Percentiles rank a stretch among this genome's conserved stretches.
Evolutionary conservation across 73 alveolate genomes (phyloP).

Genomic region (Diophrys sp.): DNA sequence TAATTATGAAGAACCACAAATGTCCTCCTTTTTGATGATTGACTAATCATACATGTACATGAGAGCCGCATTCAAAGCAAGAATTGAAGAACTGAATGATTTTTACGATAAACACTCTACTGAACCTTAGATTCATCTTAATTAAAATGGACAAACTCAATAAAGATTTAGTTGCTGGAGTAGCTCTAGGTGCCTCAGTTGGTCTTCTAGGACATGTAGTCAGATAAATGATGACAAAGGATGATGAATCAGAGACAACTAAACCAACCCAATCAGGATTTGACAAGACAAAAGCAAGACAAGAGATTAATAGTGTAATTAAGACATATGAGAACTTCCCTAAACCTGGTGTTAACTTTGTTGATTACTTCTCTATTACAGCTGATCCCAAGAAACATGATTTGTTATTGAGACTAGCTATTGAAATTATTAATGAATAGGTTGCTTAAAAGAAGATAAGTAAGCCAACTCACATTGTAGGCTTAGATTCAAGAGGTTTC

Average conservation of each 20-base stretch:
- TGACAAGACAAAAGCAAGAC: background rate
- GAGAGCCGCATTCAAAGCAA: constrained; percentile 33
- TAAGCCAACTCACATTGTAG: constrained; percentile 37
- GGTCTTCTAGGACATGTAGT: background rate
- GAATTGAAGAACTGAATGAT: constrained; percentile 58
- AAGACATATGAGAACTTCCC: constrained; percentile 49
- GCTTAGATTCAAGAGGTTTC: constrained; percentile 63
- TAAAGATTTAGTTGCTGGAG: background rate
- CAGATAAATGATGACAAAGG: too few species aligned
- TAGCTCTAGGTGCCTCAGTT: background rate
- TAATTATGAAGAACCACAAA: too few species aligned
- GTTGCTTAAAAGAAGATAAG: constrained; percentile 6
- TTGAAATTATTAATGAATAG: background rate
- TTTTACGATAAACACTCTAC: constrained; percentile 52
- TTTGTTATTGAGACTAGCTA: background rate
- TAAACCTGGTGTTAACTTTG: constrained; percentile 40
- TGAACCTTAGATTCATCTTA: constrained; percentile 42
- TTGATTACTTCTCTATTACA: constrained; percentile 49
- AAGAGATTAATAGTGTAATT: background rate
- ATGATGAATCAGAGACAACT: too few species aligned
- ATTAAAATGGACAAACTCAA: background rate
- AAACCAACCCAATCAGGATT: background rate
- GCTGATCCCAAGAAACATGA: constrained; percentile 15
- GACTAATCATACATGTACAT: constrained; percentile 18
- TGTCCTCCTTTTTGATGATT: too few species aligned